Base-by-base conservation (phyloP, 345 rosid species). In the Eucalyptus pauciflora region DNA sequence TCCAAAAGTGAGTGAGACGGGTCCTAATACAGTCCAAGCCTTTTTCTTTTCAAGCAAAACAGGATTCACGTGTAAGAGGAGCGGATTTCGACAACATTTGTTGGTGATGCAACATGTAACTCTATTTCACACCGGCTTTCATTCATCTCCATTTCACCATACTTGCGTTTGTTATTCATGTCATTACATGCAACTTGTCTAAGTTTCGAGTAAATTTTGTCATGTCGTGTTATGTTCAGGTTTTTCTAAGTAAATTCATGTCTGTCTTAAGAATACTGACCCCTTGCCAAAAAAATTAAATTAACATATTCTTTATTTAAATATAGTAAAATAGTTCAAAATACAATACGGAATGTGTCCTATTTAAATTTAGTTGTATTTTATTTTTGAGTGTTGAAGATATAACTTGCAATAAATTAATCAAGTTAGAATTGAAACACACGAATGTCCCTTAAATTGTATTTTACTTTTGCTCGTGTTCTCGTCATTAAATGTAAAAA, bases 401-500 rank as follows among this genome's bases (percentile, higher is more conserved):
- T 46, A 46, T 46, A 8, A 45, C 50, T 48, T 48, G 50, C 50
- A 48, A 48, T 48, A 3, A 48, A 48, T 48, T 48, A 48, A 48
- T 10, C 50, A 48, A 48, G 50, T 48, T 48, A 48, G 50, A 48
- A 48, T 48, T 48, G 50, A 48, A 48, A 48, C 13, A 48, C 50
- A 48, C 13, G 50, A 48, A 48, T 10, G 50, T 48, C 50, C 50
- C 50, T 48, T 48, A 48, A 48, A 1, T 48, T 1, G 50, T 48
- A 48, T 48, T 48, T 48, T 48, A 48, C 50, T 48, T 45, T 45
- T 45, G 46, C 9, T 45, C 9, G 46, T 45, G 46, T 45, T 45
- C 46, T 0, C 0, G 46, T 48, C 1, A 48, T 48, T 48, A 48
- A 48, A 0, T 49, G 50, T 49, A 49, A 13, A 49, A 13, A 0